phyloP scores from a whole-genome alignment of 2,329 filamentous ascomycete species.

The Hymenoscyphus albidus region DNA sequence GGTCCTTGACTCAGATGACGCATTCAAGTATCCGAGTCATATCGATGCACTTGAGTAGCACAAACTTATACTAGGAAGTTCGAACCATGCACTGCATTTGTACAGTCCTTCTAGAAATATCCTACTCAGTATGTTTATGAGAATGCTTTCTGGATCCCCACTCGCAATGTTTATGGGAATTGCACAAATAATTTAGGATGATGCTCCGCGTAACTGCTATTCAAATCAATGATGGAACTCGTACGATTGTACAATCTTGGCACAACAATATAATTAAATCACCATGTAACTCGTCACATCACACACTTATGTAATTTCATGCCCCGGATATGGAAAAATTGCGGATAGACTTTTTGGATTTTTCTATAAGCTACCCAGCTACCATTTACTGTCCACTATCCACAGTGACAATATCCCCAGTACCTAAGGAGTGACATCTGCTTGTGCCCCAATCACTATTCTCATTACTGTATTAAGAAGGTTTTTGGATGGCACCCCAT shows the following conservation, averaged over 20 bases:
- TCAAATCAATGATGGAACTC: background rate
- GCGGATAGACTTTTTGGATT: background rate
- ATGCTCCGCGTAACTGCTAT: background rate
- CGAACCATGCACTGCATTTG: too few relatives aligned
- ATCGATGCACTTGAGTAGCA: too few relatives aligned
- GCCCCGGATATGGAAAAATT: background rate
- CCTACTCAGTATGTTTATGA: too few relatives aligned
- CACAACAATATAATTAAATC: background rate
- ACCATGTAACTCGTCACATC: background rate
- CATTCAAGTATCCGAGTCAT: too few relatives aligned
- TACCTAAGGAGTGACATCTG: background rate
- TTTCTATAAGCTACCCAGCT: background rate
- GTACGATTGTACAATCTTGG: background rate
- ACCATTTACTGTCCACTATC: background rate
- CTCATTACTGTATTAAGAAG: background rate
- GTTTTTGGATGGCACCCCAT: slow-evolving; percentile 12
- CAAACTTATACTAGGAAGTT: too few relatives aligned
- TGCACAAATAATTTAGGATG: too few relatives aligned
- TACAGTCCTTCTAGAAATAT: too few relatives aligned
- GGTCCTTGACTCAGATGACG: too few relatives aligned
- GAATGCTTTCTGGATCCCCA: too few relatives aligned
- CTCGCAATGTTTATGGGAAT: too few relatives aligned
- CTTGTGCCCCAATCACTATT: background rate
- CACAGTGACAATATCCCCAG: background rate
- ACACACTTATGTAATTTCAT: background rate